phyloP scores from a whole-genome alignment of 2,329 filamentous ascomycete genomes.

The Penicillium nordicum region DNA sequence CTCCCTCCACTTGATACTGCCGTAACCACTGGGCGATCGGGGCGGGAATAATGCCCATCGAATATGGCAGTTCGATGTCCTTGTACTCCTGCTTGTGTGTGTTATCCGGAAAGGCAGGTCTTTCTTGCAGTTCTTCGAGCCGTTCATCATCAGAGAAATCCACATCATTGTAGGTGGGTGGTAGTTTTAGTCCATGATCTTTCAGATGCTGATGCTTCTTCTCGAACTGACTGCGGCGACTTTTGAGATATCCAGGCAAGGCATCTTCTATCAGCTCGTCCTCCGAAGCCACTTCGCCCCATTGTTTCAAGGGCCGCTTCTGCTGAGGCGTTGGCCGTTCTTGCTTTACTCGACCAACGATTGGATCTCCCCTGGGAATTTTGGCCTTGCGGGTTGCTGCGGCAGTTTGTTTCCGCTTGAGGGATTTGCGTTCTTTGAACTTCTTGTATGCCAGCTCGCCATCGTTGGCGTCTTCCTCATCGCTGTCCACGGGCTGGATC shows the following conservation, averaged over 20 bases:
- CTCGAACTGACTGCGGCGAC: slow-evolving; percentile 69
- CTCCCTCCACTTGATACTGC: slow-evolving; percentile 85
- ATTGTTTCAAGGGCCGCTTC: slow-evolving; percentile 38
- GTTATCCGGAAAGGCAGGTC: slow-evolving; percentile 62
- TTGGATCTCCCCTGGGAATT: slow-evolving; percentile 40
- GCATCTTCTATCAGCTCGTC: slow-evolving; percentile 56
- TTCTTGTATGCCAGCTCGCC: slow-evolving; percentile 54
- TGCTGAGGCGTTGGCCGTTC: slow-evolving; percentile 21
- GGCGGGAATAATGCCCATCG: slow-evolving; percentile 77
- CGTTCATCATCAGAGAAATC: slow-evolving; percentile 70
- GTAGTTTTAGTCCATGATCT: slow-evolving; percentile 68
- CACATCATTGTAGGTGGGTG: slow-evolving; percentile 72
- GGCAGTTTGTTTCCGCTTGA: slow-evolving; percentile 52
- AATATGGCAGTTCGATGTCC: slow-evolving; percentile 71
- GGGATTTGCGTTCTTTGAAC: slow-evolving; percentile 59
- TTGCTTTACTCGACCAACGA: slow-evolving; percentile 35
- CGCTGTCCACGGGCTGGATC: slow-evolving; percentile 25
- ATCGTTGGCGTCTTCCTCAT: slow-evolving; percentile 37
- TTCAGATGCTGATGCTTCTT: slow-evolving; percentile 56
- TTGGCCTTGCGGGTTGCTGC: slow-evolving; percentile 49
- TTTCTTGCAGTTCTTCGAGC: slow-evolving; percentile 61
- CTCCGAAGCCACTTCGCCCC: slow-evolving; percentile 50
- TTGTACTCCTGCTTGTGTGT: slow-evolving; percentile 67
- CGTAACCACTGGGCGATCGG: slow-evolving; percentile 87
- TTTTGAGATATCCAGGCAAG: slow-evolving; percentile 69